Evolutionary conservation across 352 stramenopile species (phyloP).

Genomic region (Phytophthora ramorum): DNA sequence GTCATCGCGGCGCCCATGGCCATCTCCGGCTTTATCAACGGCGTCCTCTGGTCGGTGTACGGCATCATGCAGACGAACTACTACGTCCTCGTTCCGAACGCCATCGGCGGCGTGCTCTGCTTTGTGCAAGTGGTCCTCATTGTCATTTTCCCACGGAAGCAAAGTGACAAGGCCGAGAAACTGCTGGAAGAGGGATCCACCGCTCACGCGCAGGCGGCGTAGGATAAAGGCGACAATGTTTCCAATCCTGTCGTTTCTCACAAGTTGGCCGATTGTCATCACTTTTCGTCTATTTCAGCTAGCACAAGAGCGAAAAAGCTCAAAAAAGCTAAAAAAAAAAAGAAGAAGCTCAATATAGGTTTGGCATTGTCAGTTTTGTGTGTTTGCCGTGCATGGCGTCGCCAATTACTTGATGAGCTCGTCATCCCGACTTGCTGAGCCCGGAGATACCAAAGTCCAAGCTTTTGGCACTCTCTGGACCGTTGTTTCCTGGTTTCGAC

Average conservation of each 20-base stretch:
- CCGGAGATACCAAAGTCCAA: background rate
- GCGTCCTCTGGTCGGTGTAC: conserved; percentile 30
- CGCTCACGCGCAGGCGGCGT: too few species aligned
- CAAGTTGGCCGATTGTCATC: too few species aligned
- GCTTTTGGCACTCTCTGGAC: background rate
- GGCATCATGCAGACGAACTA: conserved; percentile 37
- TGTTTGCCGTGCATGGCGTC: background rate
- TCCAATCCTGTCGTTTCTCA: too few species aligned
- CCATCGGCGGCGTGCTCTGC: conserved; percentile 26
- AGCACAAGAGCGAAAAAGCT: too few species aligned
- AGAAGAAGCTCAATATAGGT: too few species aligned
- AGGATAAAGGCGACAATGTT: too few species aligned
- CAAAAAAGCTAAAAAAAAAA: too few species aligned
- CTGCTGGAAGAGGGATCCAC: background rate
- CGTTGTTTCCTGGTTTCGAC: background rate
- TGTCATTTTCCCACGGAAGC: conserved; percentile 18
- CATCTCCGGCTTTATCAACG: conserved; percentile 31
- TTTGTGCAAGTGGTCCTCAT: conserved; percentile 35
- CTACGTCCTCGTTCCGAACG: conserved; percentile 41
- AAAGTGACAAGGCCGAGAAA: background rate
- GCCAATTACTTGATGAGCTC: background rate
- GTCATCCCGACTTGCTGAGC: background rate
- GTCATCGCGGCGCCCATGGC: conserved; percentile 37
- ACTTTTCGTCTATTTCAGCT: too few species aligned
- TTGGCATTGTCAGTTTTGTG: too few species aligned